Evolutionary conservation across 208 protist species (phyloP), one percentile per base, ranked within the genome.

Genomic region (Crithidia mellificae): DNA sequence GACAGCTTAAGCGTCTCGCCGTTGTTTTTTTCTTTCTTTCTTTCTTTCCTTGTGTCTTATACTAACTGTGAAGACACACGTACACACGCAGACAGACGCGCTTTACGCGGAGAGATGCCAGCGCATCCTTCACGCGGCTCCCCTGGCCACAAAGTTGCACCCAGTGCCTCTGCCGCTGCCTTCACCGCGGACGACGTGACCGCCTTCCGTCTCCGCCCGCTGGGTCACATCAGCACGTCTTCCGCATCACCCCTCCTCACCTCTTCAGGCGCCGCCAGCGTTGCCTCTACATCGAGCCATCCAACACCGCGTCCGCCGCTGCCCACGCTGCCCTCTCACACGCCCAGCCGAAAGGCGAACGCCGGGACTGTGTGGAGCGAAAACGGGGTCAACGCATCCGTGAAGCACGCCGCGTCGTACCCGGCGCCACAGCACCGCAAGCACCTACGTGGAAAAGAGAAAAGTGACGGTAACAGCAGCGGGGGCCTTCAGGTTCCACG

Each of bases 161-260:
- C 6, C 36, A 12, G 9, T 12, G 36, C 58, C 44, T 17, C n/a
- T 1, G 22, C 46, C 17, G 29, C 59, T 9, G 19, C 34, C 32
- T 65, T 65, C 47, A 55, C 20, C 27, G 25, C 59, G 2, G 59
- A 53, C 0, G 59, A 65, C 47, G 59, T 65, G 3, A 34, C 46
- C 3, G 59, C 59, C 46, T 65, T 65, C 59, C 59, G 59, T 17
- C 47, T 65, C 6, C 59, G 46, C 15, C 59, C 59, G 12, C 34
- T 65, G 17, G 59, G 59, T n/a, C 44, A 65, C 59, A n/a, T 53
- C 59, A 34, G 46, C 19, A 27, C 30, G 1, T 2, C 30, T 2
- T 19, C 58, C n/a, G 24, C 58, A 22, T 30, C 34, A 34, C 12
- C 34, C 17, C 20, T 34, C n/a, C n/a, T 34, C 36, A 49, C 54